phyloP scores from a whole-genome alignment of 1,284 basidiomycete species.

The Ustilago loliicola region DNA sequence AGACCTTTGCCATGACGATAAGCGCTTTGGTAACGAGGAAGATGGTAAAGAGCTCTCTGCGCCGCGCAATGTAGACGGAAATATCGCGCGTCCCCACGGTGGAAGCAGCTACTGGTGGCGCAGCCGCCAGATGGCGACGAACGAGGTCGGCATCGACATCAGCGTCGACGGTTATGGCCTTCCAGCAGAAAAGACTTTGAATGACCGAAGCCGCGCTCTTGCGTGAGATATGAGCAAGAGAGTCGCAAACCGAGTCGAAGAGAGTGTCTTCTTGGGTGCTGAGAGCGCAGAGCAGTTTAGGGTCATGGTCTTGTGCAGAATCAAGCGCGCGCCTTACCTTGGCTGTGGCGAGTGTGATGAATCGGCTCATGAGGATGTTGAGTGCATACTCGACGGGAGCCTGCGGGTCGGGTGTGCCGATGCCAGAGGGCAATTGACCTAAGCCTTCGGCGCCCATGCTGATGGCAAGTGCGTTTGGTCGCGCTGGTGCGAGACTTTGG shows the following conservation, averaged over 20 bases:
- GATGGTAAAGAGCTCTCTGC: slow-evolving; percentile 54
- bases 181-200: slow-evolving; percentile 89
- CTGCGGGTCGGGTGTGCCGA: slow-evolving; percentile 50
- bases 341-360: slow-evolving; percentile 52
- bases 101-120: slow-evolving; percentile 5
- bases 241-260: slow-evolving; percentile 84
- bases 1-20: slow-evolving; percentile 41
- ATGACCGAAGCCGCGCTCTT: slow-evolving; percentile 86
- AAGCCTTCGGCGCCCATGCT: slow-evolving; percentile 44
- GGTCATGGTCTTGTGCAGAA: slow-evolving; percentile 46
- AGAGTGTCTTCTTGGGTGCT: slow-evolving; percentile 80
- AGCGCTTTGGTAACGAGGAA: slow-evolving; percentile 53
- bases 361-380: slow-evolving; percentile 65
- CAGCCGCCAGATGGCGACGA: slow-evolving; percentile 46
- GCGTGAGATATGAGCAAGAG: slow-evolving; percentile 86
- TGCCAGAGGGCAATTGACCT: slow-evolving; percentile 51
- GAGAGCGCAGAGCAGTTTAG: slow-evolving; percentile 71
- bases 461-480: slow-evolving; percentile 35
- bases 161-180: slow-evolving; percentile 70
- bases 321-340: slow-evolving; percentile 57
- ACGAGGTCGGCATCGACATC: slow-evolving; percentile 34
- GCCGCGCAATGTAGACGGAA: slow-evolving; percentile 50
- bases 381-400: slow-evolving; percentile 63
- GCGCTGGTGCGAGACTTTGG: slow-evolving; percentile 18
- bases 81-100: slow-evolving; percentile 38